Evolutionary conservation across 2,329 filamentous ascomycete genomes (phyloP).

Genomic region (Tolypocladium capitatum): DNA sequence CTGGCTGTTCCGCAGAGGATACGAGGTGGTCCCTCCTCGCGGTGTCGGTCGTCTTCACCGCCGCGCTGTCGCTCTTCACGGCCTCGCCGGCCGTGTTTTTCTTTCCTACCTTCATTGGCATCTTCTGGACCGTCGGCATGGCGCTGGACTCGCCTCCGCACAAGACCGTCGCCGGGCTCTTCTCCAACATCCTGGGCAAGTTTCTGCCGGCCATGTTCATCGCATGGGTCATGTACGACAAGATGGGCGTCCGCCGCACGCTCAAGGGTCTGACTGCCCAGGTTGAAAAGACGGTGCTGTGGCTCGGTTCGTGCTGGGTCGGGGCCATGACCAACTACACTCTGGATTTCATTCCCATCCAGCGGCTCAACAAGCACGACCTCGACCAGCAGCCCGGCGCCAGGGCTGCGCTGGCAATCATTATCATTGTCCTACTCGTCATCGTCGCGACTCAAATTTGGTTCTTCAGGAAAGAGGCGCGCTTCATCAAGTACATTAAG

Average conservation of each 20-base stretch:
- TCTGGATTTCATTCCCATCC: constrained; percentile 84
- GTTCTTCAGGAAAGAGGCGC: constrained; percentile 74
- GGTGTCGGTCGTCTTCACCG: constrained; percentile 68
- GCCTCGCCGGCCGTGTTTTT: constrained; percentile 71
- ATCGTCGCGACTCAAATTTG: constrained; percentile 68
- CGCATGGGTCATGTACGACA: constrained; percentile 76
- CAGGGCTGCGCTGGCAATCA: constrained; percentile 63
- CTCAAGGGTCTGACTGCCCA: constrained; percentile 65
- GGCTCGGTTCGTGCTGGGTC: constrained; percentile 83
- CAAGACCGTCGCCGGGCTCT: constrained; percentile 51
- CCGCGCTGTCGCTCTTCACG: constrained; percentile 68
- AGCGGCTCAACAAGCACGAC: constrained; percentile 82
- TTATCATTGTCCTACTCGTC: constrained; percentile 55
- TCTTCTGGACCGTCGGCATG: constrained; percentile 84
- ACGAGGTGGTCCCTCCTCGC: constrained; percentile 73
- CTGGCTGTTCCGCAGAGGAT: constrained; percentile 59
- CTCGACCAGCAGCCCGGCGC: constrained; percentile 82
- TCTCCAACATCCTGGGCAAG: constrained; percentile 67
- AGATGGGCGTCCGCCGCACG: constrained; percentile 62
- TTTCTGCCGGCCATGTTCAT: constrained; percentile 81
- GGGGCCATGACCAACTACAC: constrained; percentile 91
- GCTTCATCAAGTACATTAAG: constrained; percentile 62
- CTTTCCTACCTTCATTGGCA: constrained; percentile 64
- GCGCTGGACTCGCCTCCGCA: constrained; percentile 74
- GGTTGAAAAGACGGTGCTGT: constrained; percentile 78